Evolutionary conservation across 2,329 filamentous ascomycete genomes (phyloP), one percentile per base, ranked within the genome.

Genomic region (Colletotrichum orbiculare): DNA sequence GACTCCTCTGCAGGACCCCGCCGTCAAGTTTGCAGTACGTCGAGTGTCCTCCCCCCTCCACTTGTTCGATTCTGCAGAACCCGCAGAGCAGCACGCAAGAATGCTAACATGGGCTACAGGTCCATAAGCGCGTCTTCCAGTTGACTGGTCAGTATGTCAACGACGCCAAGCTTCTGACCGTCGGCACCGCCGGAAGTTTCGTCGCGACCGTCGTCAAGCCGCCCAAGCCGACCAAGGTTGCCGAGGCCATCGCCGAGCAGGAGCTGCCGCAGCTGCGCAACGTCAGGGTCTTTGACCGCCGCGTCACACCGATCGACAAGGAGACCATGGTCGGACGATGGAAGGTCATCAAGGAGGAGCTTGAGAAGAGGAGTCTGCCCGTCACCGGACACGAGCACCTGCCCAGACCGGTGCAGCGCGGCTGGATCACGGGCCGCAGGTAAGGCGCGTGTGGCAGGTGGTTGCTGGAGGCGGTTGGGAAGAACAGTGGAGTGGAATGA

Each of bases 71-170:
- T 5, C 25, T 25, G 25, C 25, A 25, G 25, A 25, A 25, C 25
- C 25, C 25, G 25, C 15, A 52, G 13, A 60, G 48, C 48, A 34
- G 25, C 17, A 25, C 25, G 6, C 8, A 52, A 12, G 8, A 15
- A 57, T 15, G n/a, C 43, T n/a, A 12, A 38, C 39, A n/a, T n/a
- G 13, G 12, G 15, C 33, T 4, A 17, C 70, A 97, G 94, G 84
- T 96, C 69, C 81, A 89, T 72, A 97, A 97, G 80, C 90, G 93
- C 64, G 81, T 94, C 67, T 88, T 91, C 75, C 91, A 96, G 75
- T 83, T 97, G 66, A 94, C 91, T n/a, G 92, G 93, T 66, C 87
- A 89, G 67, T 86, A 87, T 64, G 82, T 97, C 69, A 83, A 91
- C 13, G 95, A 97, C 77, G 82, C 87, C 50, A 84, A 86, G 69